Evolutionary conservation across 78 protist genomes (phyloP).

Genomic region (Dictyostelium firmibasis): DNA sequence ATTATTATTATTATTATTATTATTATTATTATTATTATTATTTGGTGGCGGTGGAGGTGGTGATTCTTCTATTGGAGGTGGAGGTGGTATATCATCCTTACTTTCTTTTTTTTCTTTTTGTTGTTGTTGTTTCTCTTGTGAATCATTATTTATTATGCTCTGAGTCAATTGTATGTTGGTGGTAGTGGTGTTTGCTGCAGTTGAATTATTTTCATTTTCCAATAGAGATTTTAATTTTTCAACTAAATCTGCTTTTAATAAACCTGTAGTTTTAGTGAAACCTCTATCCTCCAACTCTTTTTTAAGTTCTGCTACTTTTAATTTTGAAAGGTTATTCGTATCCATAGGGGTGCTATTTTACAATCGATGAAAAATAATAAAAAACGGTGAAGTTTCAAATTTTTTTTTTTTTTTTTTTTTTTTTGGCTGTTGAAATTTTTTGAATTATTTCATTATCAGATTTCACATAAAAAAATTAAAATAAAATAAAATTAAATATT

Average conservation of each 20-base stretch:
- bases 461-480: too few species aligned
- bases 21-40: neutral
- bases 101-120: neutral
- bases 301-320: constrained; percentile 23
- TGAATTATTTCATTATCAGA: too few species aligned
- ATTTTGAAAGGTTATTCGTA: constrained; percentile 2
- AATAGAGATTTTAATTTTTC: neutral
- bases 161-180: neutral
- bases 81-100: neutral
- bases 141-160: neutral
- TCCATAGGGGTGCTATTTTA: neutral
- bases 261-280: neutral
- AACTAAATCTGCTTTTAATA: constrained; percentile 2
- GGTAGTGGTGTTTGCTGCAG: neutral
- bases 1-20: too few species aligned
- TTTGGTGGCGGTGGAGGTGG: neutral
- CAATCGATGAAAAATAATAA: neutral
- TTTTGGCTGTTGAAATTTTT: too few species aligned
- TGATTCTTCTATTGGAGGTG: too few species aligned
- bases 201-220: neutral
- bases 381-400: neutral
- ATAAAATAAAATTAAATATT: too few species aligned
- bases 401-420: too few species aligned
- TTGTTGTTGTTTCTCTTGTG: neutral
- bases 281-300: constrained; percentile 11